Percentiles rank a stretch among this genome's conserved stretches.
phyloP scores from a whole-genome alignment of 345 rosid species.

The Camelina hispida region DNA sequence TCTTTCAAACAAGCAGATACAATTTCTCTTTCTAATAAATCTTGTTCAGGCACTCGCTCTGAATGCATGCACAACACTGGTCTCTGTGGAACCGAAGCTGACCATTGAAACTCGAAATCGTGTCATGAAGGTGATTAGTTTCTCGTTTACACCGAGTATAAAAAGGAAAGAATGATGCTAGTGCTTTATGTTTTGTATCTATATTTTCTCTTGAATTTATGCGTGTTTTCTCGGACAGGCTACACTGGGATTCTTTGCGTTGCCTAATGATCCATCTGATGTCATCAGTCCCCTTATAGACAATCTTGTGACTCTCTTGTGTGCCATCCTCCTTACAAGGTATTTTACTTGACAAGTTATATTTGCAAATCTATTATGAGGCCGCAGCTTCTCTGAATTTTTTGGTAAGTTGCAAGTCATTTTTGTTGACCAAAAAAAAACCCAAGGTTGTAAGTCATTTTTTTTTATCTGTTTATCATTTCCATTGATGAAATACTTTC shows the following conservation, averaged over 20 bases:
- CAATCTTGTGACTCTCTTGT: conserved; percentile 89
- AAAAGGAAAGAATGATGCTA: not conserved
- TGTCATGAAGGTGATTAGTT: conserved; percentile 77
- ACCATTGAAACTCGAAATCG: conserved; percentile 93
- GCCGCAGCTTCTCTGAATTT: conserved; percentile 24
- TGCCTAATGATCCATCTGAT: conserved; percentile 86
- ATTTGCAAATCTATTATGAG: conserved; percentile 14
- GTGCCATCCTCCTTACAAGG: conserved; percentile 98
- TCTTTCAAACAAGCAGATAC: conserved; percentile 27
- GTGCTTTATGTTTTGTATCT: conserved; percentile 4
- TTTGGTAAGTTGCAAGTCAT: not conserved
- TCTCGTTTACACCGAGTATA: not conserved
- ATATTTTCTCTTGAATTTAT: conserved; percentile 18
- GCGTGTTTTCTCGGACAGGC: conserved; percentile 63
- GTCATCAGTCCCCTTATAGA: conserved; percentile 86
- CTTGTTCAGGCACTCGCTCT: conserved; percentile 84
- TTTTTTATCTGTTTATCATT: conserved; percentile 1
- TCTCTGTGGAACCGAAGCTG: conserved; percentile 95
- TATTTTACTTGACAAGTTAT: conserved; percentile 43
- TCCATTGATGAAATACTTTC: conserved; percentile 19
- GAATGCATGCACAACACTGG: conserved; percentile 95
- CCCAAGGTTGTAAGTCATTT: not conserved
- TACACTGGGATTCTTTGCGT: conserved; percentile 91
- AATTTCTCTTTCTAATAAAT: conserved; percentile 41
- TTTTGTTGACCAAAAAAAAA: not conserved